Percentiles rank a stretch among this genome's conserved stretches.
These are phyloP conservation scores for Mucor ambiguus DNA, from an alignment of 371 early-diverging fungal genomes.

Conservation along the genomic window DNA sequence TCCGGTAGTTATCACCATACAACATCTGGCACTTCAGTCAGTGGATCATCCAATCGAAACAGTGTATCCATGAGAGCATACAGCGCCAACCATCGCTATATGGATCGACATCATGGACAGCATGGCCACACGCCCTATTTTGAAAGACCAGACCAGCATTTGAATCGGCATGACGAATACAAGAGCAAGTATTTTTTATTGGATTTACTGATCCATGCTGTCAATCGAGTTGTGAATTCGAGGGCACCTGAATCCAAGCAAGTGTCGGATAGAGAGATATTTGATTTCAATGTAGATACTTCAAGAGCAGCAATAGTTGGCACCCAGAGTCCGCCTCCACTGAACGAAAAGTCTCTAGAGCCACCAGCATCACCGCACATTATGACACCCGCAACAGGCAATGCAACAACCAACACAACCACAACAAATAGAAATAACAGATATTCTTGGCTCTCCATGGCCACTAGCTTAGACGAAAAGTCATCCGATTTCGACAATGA, in stretches of 20 bases:
- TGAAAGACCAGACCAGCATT: conserved; percentile 3
- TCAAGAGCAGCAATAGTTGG: background rate
- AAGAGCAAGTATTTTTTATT: conserved; percentile 22
- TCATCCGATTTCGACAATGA: background rate
- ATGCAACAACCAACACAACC: background rate
- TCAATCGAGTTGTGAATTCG: conserved; percentile 40
- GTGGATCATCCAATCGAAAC: conserved; percentile 30
- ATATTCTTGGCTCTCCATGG: conserved; percentile 18
- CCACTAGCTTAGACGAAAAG: conserved; percentile 6
- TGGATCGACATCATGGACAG: conserved; percentile 13
- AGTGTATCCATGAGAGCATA: conserved; percentile 21
- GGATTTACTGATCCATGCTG: conserved; percentile 27
- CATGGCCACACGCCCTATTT: background rate
- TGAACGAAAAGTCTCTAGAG: background rate
- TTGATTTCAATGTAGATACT: background rate
- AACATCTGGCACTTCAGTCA: conserved; percentile 19
- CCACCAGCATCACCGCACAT: conserved; percentile 1
- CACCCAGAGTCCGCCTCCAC: background rate
- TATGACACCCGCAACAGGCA: background rate
- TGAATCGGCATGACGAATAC: background rate
- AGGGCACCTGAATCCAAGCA: conserved; percentile 34
- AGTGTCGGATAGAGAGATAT: conserved; percentile 10
- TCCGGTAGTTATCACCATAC: background rate
- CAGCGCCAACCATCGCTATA: conserved; percentile 22
- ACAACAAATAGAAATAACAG: conserved; percentile 6